phyloP scores from a whole-genome alignment of 345 rosid genomes.

The Eutrema japonicum region DNA sequence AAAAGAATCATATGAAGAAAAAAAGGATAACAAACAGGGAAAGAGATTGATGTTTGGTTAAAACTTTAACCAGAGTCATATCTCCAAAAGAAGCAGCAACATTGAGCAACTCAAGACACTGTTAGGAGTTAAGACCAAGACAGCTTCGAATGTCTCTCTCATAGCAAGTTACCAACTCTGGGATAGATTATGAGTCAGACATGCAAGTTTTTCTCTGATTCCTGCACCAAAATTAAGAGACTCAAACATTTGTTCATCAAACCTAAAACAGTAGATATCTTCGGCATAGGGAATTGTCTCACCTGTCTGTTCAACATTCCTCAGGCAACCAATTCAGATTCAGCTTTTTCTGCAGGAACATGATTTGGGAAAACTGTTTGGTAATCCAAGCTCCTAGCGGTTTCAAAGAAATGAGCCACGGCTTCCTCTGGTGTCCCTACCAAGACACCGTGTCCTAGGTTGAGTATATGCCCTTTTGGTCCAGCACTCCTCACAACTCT shows the following conservation, averaged over 20 bases:
- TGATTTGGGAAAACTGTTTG: constrained; percentile 50
- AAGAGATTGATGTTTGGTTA: constrained; percentile 8
- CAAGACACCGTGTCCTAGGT: constrained; percentile 88
- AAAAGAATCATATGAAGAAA: not conserved
- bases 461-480: constrained; percentile 82
- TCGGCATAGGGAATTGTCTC: not conserved
- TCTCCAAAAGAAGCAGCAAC: constrained; percentile 15
- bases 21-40: not conserved
- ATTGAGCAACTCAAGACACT: constrained; percentile 26
- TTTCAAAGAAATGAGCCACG: constrained; percentile 89
- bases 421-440: constrained; percentile 97
- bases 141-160: constrained; percentile 23
- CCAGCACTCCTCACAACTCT: constrained; percentile 92
- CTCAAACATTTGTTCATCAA: constrained; percentile 3
- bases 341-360: constrained; percentile 46
- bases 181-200: constrained; percentile 1
- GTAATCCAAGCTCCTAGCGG: constrained; percentile 67
- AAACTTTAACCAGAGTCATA: constrained; percentile 6
- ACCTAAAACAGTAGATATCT: not conserved
- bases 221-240: constrained; percentile 28
- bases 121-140: constrained; percentile 19
- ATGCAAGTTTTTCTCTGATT: constrained; percentile 1
- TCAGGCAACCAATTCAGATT: constrained; percentile 63
- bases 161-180: constrained; percentile 12
- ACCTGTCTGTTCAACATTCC: constrained; percentile 25